Conservation (phyloP, 1,284 basidiomycete species). For the Tilletia walkeri region DNA sequence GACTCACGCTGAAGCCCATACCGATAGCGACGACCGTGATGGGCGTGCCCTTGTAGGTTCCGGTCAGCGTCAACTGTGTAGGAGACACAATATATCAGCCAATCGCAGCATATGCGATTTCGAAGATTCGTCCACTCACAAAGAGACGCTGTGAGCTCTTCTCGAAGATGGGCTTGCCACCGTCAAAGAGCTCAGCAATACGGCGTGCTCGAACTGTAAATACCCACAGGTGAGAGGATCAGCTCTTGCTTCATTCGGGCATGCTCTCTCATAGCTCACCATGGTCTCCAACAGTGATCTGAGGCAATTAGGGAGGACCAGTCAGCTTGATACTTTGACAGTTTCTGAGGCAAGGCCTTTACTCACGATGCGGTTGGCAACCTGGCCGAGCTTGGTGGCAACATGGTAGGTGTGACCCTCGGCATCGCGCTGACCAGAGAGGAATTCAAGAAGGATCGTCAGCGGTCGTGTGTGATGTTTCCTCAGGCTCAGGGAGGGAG, state of each 20-base stretch:
- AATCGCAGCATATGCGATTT: neutral
- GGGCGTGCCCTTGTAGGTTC: constrained; percentile 68
- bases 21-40: constrained; percentile 76
- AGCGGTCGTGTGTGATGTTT: no score
- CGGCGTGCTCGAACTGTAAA: constrained; percentile 63
- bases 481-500: no score
- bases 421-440: constrained; percentile 30
- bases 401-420: constrained; percentile 41
- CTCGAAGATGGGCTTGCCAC: constrained; percentile 60
- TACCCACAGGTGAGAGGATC: neutral
- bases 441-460: neutral
- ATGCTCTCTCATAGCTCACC: constrained; percentile 34
- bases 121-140: constrained; percentile 23
- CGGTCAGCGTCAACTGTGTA: constrained; percentile 68
- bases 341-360: no score
- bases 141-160: constrained; percentile 74
- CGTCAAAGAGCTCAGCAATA: constrained; percentile 67
- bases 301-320: neutral
- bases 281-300: constrained; percentile 71
- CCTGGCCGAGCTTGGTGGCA: constrained; percentile 50
- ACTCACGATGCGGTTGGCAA: constrained; percentile 70
- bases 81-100: neutral
- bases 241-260: no score
- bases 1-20: constrained; percentile 63
- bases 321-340: no score